A percentile compares a stretch with the other conserved stretches of the same genome.
Evolutionary conservation across 2,329 filamentous ascomycete genomes (phyloP).

Genomic region (Fusarium sulawesiense): DNA sequence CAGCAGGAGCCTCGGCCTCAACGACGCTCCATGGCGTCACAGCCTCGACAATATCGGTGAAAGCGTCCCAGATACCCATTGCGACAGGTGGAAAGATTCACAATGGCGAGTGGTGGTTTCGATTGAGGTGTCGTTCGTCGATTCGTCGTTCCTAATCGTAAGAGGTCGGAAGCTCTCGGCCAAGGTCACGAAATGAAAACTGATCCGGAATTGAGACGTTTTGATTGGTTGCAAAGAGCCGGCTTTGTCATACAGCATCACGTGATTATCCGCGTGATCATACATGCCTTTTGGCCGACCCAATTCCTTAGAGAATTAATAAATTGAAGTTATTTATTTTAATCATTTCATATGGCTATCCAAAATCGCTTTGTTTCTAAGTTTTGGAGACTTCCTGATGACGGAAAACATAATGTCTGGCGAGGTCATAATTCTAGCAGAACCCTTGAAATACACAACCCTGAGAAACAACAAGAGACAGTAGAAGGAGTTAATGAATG

Average conservation of each 20-base stretch:
- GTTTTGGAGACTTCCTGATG: neutral
- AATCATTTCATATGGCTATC: neutral
- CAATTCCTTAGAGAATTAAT: neutral
- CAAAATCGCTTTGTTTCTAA: neutral
- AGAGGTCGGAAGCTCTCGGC: conserved; percentile 58
- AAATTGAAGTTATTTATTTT: neutral
- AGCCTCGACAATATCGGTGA: conserved; percentile 72
- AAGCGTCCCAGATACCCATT: conserved; percentile 76
- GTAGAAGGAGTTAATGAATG: conserved; percentile 34
- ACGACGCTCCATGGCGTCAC: conserved; percentile 73
- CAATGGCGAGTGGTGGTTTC: conserved; percentile 57
- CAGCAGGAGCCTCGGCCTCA: conserved; percentile 75
- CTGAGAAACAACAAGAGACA: conserved; percentile 25
- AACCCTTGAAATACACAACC: conserved; percentile 23
- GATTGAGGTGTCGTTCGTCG: conserved; percentile 50
- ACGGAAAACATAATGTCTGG: neutral
- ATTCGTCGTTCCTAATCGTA: conserved; percentile 51
- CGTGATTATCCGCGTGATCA: conserved; percentile 4
- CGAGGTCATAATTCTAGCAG: conserved; percentile 21
- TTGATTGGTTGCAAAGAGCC: conserved; percentile 57
- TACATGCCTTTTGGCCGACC: conserved; percentile 31
- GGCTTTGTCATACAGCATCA: conserved; percentile 13
- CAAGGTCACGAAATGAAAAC: conserved; percentile 55
- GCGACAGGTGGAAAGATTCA: conserved; percentile 54
- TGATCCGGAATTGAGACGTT: conserved; percentile 62